A percentile compares a stretch with the other conserved stretches of the same genome.
These are phyloP conservation scores for Raffaelea albimanens DNA, from an alignment of 2,329 filamentous ascomycete genomes.

Conservation along the genomic window DNA sequence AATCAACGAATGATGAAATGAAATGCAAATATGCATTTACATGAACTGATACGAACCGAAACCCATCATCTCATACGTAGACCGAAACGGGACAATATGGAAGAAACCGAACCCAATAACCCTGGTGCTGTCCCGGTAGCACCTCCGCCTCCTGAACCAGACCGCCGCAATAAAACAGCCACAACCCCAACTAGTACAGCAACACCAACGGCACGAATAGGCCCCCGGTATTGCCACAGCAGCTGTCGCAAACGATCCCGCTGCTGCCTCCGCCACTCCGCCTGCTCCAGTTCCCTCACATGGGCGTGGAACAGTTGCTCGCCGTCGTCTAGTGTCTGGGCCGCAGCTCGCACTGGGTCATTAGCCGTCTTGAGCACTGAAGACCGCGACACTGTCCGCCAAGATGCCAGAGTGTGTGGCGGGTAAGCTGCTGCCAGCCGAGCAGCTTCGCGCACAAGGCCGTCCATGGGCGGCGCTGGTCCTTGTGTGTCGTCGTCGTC, in stretches of 20 bases:
- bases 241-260: conserved; percentile 23
- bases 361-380: conserved; percentile 83
- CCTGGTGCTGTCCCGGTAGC: not conserved
- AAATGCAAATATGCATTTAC: too few relatives aligned
- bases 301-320: conserved; percentile 61
- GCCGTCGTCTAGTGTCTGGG: conserved; percentile 57
- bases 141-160: conserved; percentile 17
- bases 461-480: conserved; percentile 46
- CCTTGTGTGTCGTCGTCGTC: conserved; percentile 52
- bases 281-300: conserved; percentile 58
- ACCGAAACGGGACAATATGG: too few relatives aligned
- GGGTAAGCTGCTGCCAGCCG: conserved; percentile 57
- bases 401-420: conserved; percentile 62
- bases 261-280: conserved; percentile 46
- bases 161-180: conserved; percentile 57
- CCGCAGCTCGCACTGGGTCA: conserved; percentile 26
- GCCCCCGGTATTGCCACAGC: conserved; percentile 56
- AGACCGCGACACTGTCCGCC: conserved; percentile 60
- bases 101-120: not conserved
- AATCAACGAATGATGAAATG: too few relatives aligned
- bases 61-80: too few relatives aligned
- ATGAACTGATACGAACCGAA: too few relatives aligned
- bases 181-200: conserved; percentile 59
- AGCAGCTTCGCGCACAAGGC: conserved; percentile 58
- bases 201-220: conserved; percentile 50